Percentiles rank a stretch among this genome's conserved stretches.
Evolutionary conservation across 345 rosid genomes (phyloP).

Genomic region (Psidium guajava): DNA sequence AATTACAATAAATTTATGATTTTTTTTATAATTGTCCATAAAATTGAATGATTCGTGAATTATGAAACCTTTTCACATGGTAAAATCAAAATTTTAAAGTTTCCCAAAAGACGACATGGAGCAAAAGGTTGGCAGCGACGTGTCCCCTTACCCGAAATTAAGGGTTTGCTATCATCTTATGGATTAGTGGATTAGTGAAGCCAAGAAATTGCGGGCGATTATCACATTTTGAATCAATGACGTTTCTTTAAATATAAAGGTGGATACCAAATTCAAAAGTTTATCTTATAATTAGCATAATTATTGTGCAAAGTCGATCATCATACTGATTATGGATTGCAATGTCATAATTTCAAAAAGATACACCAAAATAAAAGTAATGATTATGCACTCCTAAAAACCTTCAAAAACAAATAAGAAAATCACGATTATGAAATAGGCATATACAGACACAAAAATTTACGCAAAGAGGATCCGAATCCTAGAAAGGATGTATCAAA

Average conservation of each 20-base stretch:
- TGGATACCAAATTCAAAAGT: background rate
- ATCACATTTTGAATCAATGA: background rate
- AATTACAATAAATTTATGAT: too few relatives aligned
- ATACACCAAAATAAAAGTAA: background rate
- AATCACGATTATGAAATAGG: background rate
- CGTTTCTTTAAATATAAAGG: background rate
- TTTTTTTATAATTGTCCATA: too few relatives aligned
- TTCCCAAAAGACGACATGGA: background rate
- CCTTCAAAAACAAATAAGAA: background rate
- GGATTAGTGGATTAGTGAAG: background rate
- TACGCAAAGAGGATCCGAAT: rapidly evolving
- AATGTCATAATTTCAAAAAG: background rate
- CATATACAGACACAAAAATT: background rate
- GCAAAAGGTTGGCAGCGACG: background rate
- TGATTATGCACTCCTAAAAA: rapidly evolving
- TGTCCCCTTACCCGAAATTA: background rate
- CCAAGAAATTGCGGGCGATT: background rate
- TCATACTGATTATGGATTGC: background rate
- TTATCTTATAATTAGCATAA: background rate
- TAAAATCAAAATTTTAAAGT: background rate
- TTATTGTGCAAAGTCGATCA: background rate
- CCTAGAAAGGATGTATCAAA: background rate
- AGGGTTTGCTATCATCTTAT: background rate
- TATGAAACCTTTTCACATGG: background rate
- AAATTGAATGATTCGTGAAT: background rate